Evolutionary conservation across 805 yeast genomes (phyloP), one percentile per base, ranked within the genome.

Genomic region (Metschnikowia koreensis): DNA sequence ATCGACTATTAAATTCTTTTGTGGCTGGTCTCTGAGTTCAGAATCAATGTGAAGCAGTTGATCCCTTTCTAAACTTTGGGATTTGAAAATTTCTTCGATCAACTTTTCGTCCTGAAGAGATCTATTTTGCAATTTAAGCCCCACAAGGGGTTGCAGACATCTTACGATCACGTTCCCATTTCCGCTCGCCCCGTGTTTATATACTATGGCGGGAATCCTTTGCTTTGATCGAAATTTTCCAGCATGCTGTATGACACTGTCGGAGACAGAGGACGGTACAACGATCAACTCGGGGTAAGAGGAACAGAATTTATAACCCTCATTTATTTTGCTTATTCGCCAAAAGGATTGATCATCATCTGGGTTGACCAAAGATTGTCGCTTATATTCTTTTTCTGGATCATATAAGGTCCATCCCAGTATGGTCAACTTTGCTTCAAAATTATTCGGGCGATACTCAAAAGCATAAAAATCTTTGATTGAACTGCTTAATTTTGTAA

Each of bases 131-230:
- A 73, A 51, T 53, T 89, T 91, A 15, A 94, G 61, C 0, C 99
- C 98, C 0, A 92, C 92, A 57, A 93, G 69, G 0, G 99, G 99
- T 70, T 94, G 99, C 2, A 97, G 77, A 60, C 97, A 89, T 52
- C 99, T 75, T 0, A 94, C 84, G 15, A 94, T 90, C 1, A 94
- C 80, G 62, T 94, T 84, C 1, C 85, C 83, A 59, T 82, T 89
- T 41, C 77, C 70, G 11, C 68, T 66, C 6, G 58, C 60, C 46
- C 79, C 68, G 66, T 91, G 88, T 62, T 80, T 85, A 67, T 91
- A 94, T 1, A 92, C 81, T 40, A 94, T 69, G 0, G 84, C 86
- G 0, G 98, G 98, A 6, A 94, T 80, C 56, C 99, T 73, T 52
- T 80, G 81, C 64, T 93, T 92, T 0, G 97, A 90, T 41, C 99